A percentile compares a stretch with the other conserved stretches of the same genome.
Evolutionary conservation across 2,329 filamentous ascomycete genomes (phyloP).

Genomic region (Alternaria ethzedia): DNA sequence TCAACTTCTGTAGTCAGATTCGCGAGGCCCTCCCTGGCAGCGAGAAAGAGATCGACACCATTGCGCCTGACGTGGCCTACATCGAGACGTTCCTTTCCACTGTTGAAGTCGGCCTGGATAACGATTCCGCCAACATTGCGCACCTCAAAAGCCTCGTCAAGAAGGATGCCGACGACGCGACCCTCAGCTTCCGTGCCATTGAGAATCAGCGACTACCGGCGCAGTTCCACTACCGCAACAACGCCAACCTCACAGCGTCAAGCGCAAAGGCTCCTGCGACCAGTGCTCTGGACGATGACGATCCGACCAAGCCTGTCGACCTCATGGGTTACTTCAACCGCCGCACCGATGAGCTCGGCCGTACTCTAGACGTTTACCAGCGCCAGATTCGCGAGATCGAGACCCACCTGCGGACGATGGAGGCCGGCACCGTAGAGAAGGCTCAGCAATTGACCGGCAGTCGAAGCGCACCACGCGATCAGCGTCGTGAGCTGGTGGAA

Average conservation of each 20-base stretch:
- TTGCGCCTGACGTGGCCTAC: slow-evolving; percentile 70
- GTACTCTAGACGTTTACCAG: slow-evolving; percentile 50
- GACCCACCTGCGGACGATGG: slow-evolving; percentile 56
- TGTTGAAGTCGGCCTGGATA: slow-evolving; percentile 67
- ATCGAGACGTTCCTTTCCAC: slow-evolving; percentile 67
- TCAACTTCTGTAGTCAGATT: slow-evolving; percentile 76
- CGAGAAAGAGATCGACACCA: slow-evolving; percentile 66
- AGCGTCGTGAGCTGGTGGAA: slow-evolving; percentile 54
- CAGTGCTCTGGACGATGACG: slow-evolving; percentile 47
- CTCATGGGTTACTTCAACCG: slow-evolving; percentile 55
- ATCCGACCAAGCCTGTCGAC: slow-evolving; percentile 49
- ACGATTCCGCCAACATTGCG: slow-evolving; percentile 67
- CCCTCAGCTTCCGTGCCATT: slow-evolving; percentile 74
- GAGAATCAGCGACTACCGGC: slow-evolving; percentile 75
- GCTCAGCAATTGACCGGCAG: slow-evolving; percentile 50
- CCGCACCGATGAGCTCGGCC: slow-evolving; percentile 49
- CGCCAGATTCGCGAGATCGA: slow-evolving; percentile 57
- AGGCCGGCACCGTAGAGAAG: slow-evolving; percentile 52
- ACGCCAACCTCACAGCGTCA: slow-evolving; percentile 45
- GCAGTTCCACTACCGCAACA: slow-evolving; percentile 63
- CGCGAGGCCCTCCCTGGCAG: slow-evolving; percentile 69
- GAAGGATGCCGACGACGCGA: slow-evolving; percentile 72
- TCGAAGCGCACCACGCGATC: slow-evolving; percentile 42
- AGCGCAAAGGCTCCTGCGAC: slow-evolving; percentile 33
- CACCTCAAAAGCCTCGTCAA: slow-evolving; percentile 63